Base-by-base conservation (phyloP, 345 rosid genomes). In the Abelmoschus esculentus region DNA sequence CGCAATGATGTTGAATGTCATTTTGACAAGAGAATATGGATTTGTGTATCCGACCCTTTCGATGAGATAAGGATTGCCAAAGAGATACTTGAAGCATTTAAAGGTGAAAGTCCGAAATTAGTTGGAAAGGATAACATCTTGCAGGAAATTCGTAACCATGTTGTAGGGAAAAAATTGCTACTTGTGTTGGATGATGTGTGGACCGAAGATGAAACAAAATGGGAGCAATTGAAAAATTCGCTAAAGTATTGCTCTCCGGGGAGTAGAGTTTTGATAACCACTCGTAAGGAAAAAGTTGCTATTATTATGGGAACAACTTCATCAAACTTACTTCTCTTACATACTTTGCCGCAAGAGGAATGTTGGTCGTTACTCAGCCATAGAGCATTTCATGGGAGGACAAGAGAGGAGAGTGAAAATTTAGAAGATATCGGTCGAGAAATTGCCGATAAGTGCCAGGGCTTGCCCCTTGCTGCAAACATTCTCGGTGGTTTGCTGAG, bases 171-270 rank as follows among this genome's bases (percentile, higher is more conserved):
- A 49, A 66, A 42, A 14, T 18, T 67, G 28, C 65, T 76, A 6
- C 69, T 76, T 42, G 79, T 72, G 26, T 42, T 76, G 54, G 79
- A 76, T 61, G 79, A 71, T 53, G 70, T 76, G 7, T 72, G 79
- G 75, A 66, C 19, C 31, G 61, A 76, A n/a, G 62, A 61, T 17
- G 28, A 7, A 29, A 28, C 47, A 13, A 14, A 50, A 13, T 76
- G 75, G 79, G 69, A 76, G 13, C 44, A 29, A 6, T 12, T 76
- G 38, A 26, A 4, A 28, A 32, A 36, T 14, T 32, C 69, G 5
- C 58, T 71, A 8, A 59, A 26, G 28, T 22, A 2, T 67, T 70
- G 42, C 4, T 57, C 69, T 12, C 10, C 0, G 0, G 75, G 66
- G 6, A 76, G 79, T 34, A 71, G 36, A 22, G 44, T 76, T 11